Percentiles rank a stretch among this genome's conserved stretches.
phyloP scores from a whole-genome alignment of 192 early-diverging fungal genomes.

The Gaertneriomyces semiglobifer region DNA sequence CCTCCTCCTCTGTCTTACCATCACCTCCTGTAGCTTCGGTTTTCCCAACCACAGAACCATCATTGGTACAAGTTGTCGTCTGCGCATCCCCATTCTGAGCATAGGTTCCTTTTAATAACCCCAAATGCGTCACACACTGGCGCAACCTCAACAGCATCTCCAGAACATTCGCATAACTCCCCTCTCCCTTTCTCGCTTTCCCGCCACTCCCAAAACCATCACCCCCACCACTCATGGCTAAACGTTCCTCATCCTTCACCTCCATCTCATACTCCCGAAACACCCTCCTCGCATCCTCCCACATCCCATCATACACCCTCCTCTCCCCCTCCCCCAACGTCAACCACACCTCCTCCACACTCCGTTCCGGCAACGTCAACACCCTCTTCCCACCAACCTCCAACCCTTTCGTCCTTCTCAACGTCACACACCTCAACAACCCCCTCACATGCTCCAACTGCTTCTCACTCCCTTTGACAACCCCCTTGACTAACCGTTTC shows the following conservation, averaged over 20 bases:
- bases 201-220: constrained; percentile 16
- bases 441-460: too few species aligned
- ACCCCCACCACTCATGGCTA: constrained; percentile 28
- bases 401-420: constrained; percentile 86
- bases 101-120: constrained; percentile 2
- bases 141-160: constrained; percentile 49
- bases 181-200: constrained; percentile 14
- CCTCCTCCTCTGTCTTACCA: neutral
- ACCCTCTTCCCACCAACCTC: constrained; percentile 74
- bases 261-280: constrained; percentile 28
- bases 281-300: constrained; percentile 28
- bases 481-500: too few species aligned
- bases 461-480: too few species aligned
- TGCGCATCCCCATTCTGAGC: neutral
- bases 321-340: constrained; percentile 39
- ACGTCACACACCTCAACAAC: neutral
- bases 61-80: neutral
- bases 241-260: constrained; percentile 36
- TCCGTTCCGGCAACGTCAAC: constrained; percentile 66
- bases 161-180: constrained; percentile 45
- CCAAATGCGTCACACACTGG: constrained; percentile 45
- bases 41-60: too few species aligned
- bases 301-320: constrained; percentile 44
- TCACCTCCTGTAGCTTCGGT: neutral
- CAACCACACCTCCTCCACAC: constrained; percentile 27